Conservation (phyloP, 2,329 filamentous ascomycete species). For the Chrysoporthe puriensis region DNA sequence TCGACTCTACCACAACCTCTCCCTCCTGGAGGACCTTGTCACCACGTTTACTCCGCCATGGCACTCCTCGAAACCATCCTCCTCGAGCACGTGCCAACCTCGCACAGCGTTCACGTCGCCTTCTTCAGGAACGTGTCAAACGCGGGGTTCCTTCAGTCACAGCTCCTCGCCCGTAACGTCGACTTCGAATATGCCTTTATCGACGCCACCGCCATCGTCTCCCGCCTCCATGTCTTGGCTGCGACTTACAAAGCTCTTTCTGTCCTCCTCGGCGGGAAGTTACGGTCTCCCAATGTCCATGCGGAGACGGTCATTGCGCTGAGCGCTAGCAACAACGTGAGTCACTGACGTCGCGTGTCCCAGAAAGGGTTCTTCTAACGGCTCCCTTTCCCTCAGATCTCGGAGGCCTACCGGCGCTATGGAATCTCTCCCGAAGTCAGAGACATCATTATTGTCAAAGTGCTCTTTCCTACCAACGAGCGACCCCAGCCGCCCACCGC, state of each 20-base stretch:
- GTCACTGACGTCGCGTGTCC: constrained; percentile 27
- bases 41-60: constrained; percentile 41
- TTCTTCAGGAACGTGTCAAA: constrained; percentile 81
- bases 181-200: constrained; percentile 94
- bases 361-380: not conserved
- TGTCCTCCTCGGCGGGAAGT: constrained; percentile 59
- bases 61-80: constrained; percentile 65
- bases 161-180: constrained; percentile 81
- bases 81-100: constrained; percentile 75
- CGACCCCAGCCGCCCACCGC: constrained; percentile 48
- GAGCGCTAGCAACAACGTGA: constrained; percentile 80
- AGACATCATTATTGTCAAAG: constrained; percentile 79
- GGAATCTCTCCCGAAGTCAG: constrained; percentile 75
- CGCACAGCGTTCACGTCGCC: constrained; percentile 70
- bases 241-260: constrained; percentile 79
- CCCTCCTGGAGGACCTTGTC: too few relatives aligned
- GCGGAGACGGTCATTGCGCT: constrained; percentile 84
- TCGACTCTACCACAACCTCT: not conserved
- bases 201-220: constrained; percentile 79
- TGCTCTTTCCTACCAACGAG: constrained; percentile 57
- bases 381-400: constrained; percentile 62
- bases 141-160: constrained; percentile 74
- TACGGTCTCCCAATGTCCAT: constrained; percentile 85
- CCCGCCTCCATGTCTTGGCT: constrained; percentile 72
- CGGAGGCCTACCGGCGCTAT: constrained; percentile 87